phyloP scores from a whole-genome alignment of 371 early-diverging fungal genomes.

The Syncephalastrum monosporum region DNA sequence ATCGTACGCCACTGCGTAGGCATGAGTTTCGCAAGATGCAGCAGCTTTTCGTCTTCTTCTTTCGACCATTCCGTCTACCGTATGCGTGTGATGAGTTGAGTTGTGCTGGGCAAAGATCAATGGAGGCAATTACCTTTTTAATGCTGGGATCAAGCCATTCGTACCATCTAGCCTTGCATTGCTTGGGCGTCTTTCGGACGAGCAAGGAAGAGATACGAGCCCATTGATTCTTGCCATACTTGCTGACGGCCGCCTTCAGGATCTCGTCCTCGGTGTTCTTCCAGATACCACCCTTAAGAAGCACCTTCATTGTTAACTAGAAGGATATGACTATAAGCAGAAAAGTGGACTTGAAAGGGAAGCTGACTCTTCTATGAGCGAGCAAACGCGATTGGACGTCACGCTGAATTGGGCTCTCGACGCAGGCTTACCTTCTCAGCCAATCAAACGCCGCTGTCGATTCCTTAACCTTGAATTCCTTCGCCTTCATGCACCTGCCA shows the following conservation, averaged over 20 bases:
- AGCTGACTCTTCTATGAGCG: too few relatives aligned
- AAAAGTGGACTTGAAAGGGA: too few relatives aligned
- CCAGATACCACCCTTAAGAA: conserved; percentile 80
- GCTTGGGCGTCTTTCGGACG: conserved; percentile 91
- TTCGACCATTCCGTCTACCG: conserved; percentile 95
- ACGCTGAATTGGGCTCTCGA: too few relatives aligned
- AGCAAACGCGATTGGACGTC: too few relatives aligned
- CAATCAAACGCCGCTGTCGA: too few relatives aligned
- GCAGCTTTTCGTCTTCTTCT: conserved; percentile 96
- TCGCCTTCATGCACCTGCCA: too few relatives aligned
- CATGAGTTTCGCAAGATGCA: conserved; percentile 97
- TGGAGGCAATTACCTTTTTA: conserved; percentile 71
- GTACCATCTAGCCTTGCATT: conserved; percentile 98
- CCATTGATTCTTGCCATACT: conserved; percentile 99
- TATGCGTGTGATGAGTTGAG: neutral
- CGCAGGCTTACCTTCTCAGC: too few relatives aligned
- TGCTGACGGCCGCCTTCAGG: conserved; percentile 96
- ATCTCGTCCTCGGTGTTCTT: conserved; percentile 97
- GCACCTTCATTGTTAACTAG: conserved; percentile 12
- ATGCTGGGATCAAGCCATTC: conserved; percentile 99
- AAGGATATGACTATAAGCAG: too few relatives aligned
- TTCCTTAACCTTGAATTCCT: too few relatives aligned
- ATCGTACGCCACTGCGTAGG: conserved; percentile 99
- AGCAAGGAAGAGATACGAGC: conserved; percentile 95
- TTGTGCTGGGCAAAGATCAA: neutral